Evolutionary conservation across 2,329 filamentous ascomycete genomes (phyloP), one percentile per base, ranked within the genome.

Genomic region (Calonectria crousiana): DNA sequence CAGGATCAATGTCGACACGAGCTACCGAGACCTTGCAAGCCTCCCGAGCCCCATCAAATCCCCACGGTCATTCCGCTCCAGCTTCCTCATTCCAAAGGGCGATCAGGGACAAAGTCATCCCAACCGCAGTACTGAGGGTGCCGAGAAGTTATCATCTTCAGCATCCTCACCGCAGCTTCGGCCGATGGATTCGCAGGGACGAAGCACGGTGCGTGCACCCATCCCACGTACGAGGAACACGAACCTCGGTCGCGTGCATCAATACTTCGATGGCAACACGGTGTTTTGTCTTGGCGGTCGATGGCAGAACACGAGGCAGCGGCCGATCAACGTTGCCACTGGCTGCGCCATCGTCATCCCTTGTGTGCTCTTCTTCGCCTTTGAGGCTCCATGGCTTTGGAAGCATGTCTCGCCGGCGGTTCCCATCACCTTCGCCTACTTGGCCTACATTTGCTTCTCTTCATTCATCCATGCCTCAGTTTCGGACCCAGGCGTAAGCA

Each of bases 231-330:
- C 72, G 32, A 76, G 75, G 41, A 78, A 78, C 44, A 74, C 77
- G n/a, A 74, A 72, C 82, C 90, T 70, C 92, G 81, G 82, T 67
- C 93, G 90, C 77, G 98, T 98, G 80, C 94, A 96, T 84, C 92
- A 98, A 83, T 98, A 98, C 84, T 98, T 98, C 81, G 91, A 95
- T 56, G 97, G 97, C 58, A 99, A 98, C 82, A 98, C 95, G 0
- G 88, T 95, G 30, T 99, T 99, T 82, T 98, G 93, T 83, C 89
- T 95, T 73, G 94, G 95, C 41, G 97, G 97, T 10, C 91, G 97
- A 73, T 89, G 97, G 74, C 95, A 98, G 82, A 98, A 98, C 84
- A 94, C 97, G 44, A 92, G 92, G 78, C 94, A 97, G 79, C 91
- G 93, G 76, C 97, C 97, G 2, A 92, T 99, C 82, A 98, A 98